phyloP scores from a whole-genome alignment of 192 early-diverging fungal species.

The Coemansia umbellata region DNA sequence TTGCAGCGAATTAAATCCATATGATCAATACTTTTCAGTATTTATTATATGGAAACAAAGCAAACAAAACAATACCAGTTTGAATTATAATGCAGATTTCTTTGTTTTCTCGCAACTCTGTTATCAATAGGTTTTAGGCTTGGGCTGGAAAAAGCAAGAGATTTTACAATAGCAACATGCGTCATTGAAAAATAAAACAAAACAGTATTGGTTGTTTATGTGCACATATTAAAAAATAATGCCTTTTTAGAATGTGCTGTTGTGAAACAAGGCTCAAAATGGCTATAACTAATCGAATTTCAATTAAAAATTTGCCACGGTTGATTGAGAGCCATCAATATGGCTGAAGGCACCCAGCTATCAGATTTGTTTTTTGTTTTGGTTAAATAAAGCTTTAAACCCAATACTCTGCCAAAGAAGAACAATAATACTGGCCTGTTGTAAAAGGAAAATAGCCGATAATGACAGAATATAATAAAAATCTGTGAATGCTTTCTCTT shows the following conservation, averaged over 20 bases:
- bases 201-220: not conserved
- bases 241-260: not conserved
- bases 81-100: not conserved
- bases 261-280: not conserved
- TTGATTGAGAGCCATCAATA: not conserved
- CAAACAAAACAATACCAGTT: not conserved
- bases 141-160: not conserved
- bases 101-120: not conserved
- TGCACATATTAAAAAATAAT: slow-evolving; percentile 3
- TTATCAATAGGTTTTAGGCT: not conserved
- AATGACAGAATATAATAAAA: too few relatives aligned
- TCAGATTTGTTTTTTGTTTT: not conserved
- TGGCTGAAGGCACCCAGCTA: not conserved
- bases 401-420: too few relatives aligned
- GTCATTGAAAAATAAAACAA: too few relatives aligned
- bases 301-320: not conserved
- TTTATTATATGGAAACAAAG: not conserved
- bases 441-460: too few relatives aligned
- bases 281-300: too few relatives aligned
- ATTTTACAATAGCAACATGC: not conserved
- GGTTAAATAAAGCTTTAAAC: too few relatives aligned
- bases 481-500: too few relatives aligned
- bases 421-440: not conserved
- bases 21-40: not conserved
- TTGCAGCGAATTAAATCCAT: not conserved